Base-by-base conservation (phyloP, 2,329 filamentous ascomycete species). In the Rhytidhysteron rufulum region DNA sequence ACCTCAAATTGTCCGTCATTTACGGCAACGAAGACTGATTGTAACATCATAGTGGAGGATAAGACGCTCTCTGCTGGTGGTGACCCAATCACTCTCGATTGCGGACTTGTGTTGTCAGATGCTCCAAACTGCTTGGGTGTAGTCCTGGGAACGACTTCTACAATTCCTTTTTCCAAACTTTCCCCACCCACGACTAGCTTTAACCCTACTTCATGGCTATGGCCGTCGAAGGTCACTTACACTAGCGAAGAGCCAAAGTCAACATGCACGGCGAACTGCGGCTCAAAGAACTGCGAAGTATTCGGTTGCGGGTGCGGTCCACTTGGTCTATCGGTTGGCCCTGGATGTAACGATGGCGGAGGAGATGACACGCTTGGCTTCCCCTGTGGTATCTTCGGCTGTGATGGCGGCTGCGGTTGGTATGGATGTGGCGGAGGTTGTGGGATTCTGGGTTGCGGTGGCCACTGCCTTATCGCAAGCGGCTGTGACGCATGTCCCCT, bases 331-430 rank as follows among this genome's bases (percentile, higher is more conserved):
- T 33, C 39, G 13, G 15, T 33, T 18, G 31, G 53, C 5, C 50
- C 49, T 16, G 50, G 49, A 8, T 51, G 51, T 29, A 30, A 41
- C 29, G 39, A 31, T 18, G 19, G n/a, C 5, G 39, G 41, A 2
- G 17, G 39, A 13, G 25, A 44, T 17, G n/a, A 44, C 15, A 32
- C 35, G 2, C 27, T 42, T 19, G 20, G 24, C 9, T 40, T 32
- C 9, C 39, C 34, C 4, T 40, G 45, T 18, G 50, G 54, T 27
- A 5, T 58, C 16, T 54, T 55, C 15, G 55, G 54, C 2, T 52
- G 44, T 35, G 46, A 40, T 35, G 13, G 41, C 30, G 33, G 47
- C 36, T 56, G 48, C 25, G 35, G 42, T 2, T 43, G 44, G 5
- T 53, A 44, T 39, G 49, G 50, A 16, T 53, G 52, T 19, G 31